phyloP scores from a whole-genome alignment of 1,284 basidiomycete species.

The Pseudozyma pruni region DNA sequence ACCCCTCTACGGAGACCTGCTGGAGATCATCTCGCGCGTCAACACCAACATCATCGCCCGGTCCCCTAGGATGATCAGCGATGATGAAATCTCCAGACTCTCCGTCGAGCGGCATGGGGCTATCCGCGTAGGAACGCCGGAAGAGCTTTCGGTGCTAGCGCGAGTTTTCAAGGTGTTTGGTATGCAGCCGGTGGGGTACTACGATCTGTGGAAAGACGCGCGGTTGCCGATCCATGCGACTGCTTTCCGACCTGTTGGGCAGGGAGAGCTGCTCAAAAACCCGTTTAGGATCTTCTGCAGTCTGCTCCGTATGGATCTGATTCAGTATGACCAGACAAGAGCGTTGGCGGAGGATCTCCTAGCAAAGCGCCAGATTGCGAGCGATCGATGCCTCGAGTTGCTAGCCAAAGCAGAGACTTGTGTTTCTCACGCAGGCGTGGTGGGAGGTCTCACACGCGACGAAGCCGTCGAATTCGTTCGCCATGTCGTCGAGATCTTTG shows the following conservation, averaged over 20 bases:
- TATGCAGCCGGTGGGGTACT: slow-evolving; percentile 70
- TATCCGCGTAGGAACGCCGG: slow-evolving; percentile 69
- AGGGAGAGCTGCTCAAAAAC: slow-evolving; percentile 65
- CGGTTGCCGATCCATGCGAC: slow-evolving; percentile 70
- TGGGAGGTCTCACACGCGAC: not conserved
- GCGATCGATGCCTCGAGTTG: slow-evolving; percentile 60
- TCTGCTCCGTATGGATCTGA: slow-evolving; percentile 68
- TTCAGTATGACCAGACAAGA: slow-evolving; percentile 59
- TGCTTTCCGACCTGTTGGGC: slow-evolving; percentile 68
- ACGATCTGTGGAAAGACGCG: slow-evolving; percentile 68
- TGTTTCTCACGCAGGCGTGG: slow-evolving; percentile 37
- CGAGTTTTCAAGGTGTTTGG: slow-evolving; percentile 68
- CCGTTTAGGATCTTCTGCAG: slow-evolving; percentile 70
- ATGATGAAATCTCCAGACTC: slow-evolving; percentile 60
- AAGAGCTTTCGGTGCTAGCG: slow-evolving; percentile 68
- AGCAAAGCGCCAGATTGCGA: slow-evolving; percentile 67
- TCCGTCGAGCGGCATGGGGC: slow-evolving; percentile 70
- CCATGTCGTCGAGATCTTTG: slow-evolving; percentile 68
- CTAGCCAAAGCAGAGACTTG: slow-evolving; percentile 60
- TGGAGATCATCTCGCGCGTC: slow-evolving; percentile 68
- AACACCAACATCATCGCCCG: slow-evolving; percentile 59
- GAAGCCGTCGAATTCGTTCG: slow-evolving; percentile 62
- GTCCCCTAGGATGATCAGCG: slow-evolving; percentile 29
- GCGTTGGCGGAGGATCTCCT: slow-evolving; percentile 61
- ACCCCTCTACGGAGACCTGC: slow-evolving; percentile 69